phyloP scores from a whole-genome alignment of 129 eudicot species.

The sunflower (Helianthus annuus) region DNA sequence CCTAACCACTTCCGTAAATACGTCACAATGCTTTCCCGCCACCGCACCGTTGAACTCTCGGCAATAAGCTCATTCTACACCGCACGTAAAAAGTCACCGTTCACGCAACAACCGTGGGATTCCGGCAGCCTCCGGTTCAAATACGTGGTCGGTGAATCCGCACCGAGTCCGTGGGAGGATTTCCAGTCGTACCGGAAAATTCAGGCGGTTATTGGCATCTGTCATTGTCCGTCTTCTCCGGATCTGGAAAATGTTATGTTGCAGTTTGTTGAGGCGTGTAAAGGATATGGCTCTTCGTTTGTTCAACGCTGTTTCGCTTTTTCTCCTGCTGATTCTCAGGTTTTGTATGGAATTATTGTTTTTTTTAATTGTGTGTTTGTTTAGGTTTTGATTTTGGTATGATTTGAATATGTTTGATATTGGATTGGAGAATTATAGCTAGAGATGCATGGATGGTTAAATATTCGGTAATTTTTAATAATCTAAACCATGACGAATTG shows the following conservation, averaged over 20 bases:
- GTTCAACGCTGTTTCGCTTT: slow-evolving; percentile 86
- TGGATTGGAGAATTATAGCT: too few relatives aligned
- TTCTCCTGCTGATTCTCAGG: slow-evolving; percentile 90
- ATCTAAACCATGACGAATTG: too few relatives aligned
- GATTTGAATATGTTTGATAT: too few relatives aligned
- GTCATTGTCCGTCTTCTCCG: slow-evolving; percentile 82
- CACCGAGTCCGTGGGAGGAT: slow-evolving; percentile 93
- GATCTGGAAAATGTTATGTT: slow-evolving; percentile 57
- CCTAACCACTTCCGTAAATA: slow-evolving; percentile 64
- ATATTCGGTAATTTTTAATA: too few relatives aligned
- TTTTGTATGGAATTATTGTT: not conserved
- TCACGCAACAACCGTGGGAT: slow-evolving; percentile 84
- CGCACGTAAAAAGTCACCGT: slow-evolving; percentile 77
- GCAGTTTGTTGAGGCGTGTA: slow-evolving; percentile 49
- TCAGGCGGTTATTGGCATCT: slow-evolving; percentile 74
- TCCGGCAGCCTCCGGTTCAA: slow-evolving; percentile 70
- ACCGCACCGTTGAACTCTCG: slow-evolving; percentile 60
- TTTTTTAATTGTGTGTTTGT: too few relatives aligned
- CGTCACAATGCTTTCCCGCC: slow-evolving; percentile 65
- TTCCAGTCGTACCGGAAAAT: slow-evolving; percentile 82
- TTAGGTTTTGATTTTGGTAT: too few relatives aligned
- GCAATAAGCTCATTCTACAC: slow-evolving; percentile 89
- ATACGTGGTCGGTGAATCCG: slow-evolving; percentile 76
- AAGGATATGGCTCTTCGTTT: slow-evolving; percentile 54
- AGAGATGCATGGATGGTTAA: too few relatives aligned